Evolutionary conservation across 2,329 filamentous ascomycete species (phyloP).

Genomic region (Trichoderma semiorbis): DNA sequence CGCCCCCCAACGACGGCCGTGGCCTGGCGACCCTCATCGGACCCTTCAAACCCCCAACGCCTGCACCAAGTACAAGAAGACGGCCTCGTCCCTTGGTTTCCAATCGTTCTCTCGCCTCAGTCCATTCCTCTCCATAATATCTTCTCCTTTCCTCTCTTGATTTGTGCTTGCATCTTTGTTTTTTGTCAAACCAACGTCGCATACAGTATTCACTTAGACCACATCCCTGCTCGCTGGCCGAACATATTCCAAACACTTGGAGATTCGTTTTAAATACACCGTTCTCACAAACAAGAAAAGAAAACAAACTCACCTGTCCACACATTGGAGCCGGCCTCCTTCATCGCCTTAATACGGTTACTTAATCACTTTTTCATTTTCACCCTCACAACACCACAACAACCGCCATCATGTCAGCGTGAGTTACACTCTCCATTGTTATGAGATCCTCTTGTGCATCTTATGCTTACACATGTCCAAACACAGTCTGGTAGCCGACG

Average conservation of each 20-base stretch:
- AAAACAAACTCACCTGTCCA: neutral
- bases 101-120: conserved; percentile 22
- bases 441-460: neutral
- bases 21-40: conserved; percentile 7
- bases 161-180: neutral
- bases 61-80: conserved; percentile 29
- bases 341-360: neutral
- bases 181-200: neutral
- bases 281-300: neutral
- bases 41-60: neutral
- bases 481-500: conserved; percentile 58
- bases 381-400: conserved; percentile 16
- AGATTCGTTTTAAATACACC: neutral
- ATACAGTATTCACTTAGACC: neutral
- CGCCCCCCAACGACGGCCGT: neutral
- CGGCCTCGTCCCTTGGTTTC: conserved; percentile 27
- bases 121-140: conserved; percentile 5
- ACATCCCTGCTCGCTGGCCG: conserved; percentile 3
- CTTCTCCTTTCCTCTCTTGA: conserved; percentile 8
- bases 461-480: conserved; percentile 25
- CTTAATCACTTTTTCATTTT: neutral
- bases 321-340: conserved; percentile 24
- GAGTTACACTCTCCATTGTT: conserved; percentile 22
- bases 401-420: conserved; percentile 34
- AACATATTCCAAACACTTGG: conserved; percentile 12